Base-by-base conservation (phyloP, 2,329 filamentous ascomycete genomes). In the Pseudogymnoascus sp. region DNA sequence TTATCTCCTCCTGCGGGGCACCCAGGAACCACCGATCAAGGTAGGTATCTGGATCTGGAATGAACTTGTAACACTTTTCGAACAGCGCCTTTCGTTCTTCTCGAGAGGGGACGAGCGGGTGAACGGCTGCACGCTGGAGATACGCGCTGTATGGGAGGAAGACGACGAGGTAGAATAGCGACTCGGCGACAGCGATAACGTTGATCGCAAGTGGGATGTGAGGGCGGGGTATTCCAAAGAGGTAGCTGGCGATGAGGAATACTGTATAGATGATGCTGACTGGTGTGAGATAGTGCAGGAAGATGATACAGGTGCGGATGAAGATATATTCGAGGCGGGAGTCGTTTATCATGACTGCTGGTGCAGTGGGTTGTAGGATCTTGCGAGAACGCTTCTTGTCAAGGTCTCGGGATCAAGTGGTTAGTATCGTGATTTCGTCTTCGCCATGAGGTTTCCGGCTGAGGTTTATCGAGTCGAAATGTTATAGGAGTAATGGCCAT, bases 21-120 rank as follows among this genome's bases (percentile, higher is more conserved):
- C 80, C 80, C 23, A 81, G 72, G 68, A 87, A 87, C 85, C 85
- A 88, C 66, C 78, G 80, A 60, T 71, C 74, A 28, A 88, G 65
- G 66, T 84, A 88, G 37, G 71, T 75, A 38, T 81, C 79, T 0
- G 78, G 76, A 68, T 86, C 79, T 1, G 79, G 75, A 12, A 86
- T 80, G 62, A 78, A 82, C 5, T 75, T 74, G 66, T 78, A 76
- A 68, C 83, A 84, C 42, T 77, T 77, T 61, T 74, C 72, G 69
- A 85, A 86, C 1, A 87, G 70, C 37, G 73, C 75, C 64, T 74
- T 72, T 60, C 84, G 76, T 64, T 83, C 76, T 12, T 79, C 75
- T 37, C 76, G 76, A 3, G 73, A 72, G 3, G 77, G 73, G 1
- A 74, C 67, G 6, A 75, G 72, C 1, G 83, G 84, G 71, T 85